These are phyloP conservation scores for Phytophthora citrophthora DNA, from an alignment of 352 stramenopile species.

Conservation along the genomic window DNA sequence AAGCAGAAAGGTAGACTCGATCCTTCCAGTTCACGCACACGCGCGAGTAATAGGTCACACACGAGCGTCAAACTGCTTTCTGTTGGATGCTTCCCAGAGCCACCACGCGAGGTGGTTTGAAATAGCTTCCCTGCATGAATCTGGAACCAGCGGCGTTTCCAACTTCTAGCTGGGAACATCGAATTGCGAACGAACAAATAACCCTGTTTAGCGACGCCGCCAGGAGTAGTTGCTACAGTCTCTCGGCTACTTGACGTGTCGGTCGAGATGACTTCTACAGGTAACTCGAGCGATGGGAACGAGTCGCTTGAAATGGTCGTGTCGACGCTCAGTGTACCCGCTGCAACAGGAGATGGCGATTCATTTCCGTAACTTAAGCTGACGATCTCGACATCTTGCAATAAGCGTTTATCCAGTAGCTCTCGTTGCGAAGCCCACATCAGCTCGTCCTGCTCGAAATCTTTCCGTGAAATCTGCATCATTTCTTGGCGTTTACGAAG, in stretches of 20 bases:
- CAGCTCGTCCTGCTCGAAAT: constrained; percentile 75
- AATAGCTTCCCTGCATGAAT: constrained; percentile 89
- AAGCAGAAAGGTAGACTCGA: constrained; percentile 77
- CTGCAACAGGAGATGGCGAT: constrained; percentile 12
- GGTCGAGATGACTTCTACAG: constrained; percentile 78
- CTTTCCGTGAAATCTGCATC: constrained; percentile 64
- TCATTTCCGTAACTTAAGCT: constrained; percentile 24
- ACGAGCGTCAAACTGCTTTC: constrained; percentile 75
- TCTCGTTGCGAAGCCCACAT: constrained; percentile 83
- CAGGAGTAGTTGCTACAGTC: constrained; percentile 32
- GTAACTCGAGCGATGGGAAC: constrained; percentile 61
- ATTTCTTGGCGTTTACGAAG: constrained; percentile 73
- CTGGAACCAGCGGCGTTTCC: constrained; percentile 89
- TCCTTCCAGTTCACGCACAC: constrained; percentile 63
- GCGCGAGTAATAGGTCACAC: constrained; percentile 84
- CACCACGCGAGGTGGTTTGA: constrained; percentile 50
- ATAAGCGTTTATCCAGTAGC: constrained; percentile 59
- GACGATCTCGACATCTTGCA: constrained; percentile 52
- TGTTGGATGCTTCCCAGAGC: constrained; percentile 59
- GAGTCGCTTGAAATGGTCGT: constrained; percentile 25
- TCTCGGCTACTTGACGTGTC: constrained; percentile 68
- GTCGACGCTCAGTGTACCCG: constrained; percentile 17
- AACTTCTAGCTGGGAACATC: constrained; percentile 83
- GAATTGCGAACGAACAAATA: constrained; percentile 89
- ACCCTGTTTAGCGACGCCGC: constrained; percentile 72